A percentile compares a stretch with the other conserved stretches of the same genome.
Conservation (phyloP, 306 rosid genomes). For the Dalbergia cochinchinensis region DNA sequence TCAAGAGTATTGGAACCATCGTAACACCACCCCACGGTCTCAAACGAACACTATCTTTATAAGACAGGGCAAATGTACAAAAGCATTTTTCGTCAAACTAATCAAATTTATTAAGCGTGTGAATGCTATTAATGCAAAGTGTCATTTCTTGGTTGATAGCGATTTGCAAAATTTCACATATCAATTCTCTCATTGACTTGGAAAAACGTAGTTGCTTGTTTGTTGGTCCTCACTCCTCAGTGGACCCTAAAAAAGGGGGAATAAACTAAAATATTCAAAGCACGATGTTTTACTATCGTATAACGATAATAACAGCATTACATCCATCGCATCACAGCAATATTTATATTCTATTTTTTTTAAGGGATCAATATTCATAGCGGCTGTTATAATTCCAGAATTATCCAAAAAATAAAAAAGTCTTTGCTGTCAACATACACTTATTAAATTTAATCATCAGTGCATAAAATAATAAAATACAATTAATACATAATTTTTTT, state of each 20-base stretch:
- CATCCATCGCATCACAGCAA: no score
- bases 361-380: no score
- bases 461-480: no score
- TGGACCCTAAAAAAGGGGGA: constrained; percentile 10
- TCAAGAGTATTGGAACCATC: not conserved
- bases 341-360: no score
- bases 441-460: not conserved
- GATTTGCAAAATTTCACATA: constrained; percentile 7
- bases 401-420: no score
- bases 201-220: not conserved
- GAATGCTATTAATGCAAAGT: constrained; percentile 37
- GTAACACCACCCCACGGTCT: no score
- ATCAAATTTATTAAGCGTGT: constrained; percentile 13
- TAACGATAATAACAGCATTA: no score
- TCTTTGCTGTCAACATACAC: not conserved
- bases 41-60: not conserved
- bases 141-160: constrained; percentile 23
- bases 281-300: not conserved
- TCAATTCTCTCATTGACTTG: not conserved
- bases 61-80: not conserved
- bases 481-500: no score
- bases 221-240: not conserved
- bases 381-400: no score
- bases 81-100: not conserved
- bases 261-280: not conserved